Percentiles rank a stretch among this genome's conserved stretches.
Evolutionary conservation across 1,139 yeast genomes (phyloP).

Genomic region (Insectozyma bohioensis): DNA sequence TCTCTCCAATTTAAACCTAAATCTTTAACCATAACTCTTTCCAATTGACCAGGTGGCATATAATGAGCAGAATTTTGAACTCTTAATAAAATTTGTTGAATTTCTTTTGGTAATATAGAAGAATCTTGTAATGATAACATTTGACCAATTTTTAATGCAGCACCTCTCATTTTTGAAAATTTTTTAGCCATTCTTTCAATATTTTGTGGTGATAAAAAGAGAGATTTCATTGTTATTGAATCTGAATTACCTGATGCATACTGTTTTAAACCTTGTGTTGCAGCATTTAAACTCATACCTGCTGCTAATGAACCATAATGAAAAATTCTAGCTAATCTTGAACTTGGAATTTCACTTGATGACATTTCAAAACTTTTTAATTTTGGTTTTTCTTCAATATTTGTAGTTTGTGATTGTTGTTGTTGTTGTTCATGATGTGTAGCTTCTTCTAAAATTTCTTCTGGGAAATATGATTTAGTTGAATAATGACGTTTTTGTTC

Average conservation of each 20-base stretch:
- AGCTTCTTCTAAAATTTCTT: conserved; percentile 13
- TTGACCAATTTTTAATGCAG: conserved; percentile 95
- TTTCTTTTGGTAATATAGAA: conserved; percentile 77
- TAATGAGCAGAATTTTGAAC: conserved; percentile 95
- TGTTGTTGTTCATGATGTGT: neutral
- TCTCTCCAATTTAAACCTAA: conserved; percentile 80
- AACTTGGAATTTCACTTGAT: conserved; percentile 77
- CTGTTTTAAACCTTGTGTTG: conserved; percentile 74
- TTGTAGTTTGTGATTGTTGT: neutral
- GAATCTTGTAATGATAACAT: conserved; percentile 92
- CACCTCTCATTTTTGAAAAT: conserved; percentile 95
- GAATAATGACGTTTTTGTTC: conserved; percentile 15
- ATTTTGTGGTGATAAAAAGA: conserved; percentile 77
- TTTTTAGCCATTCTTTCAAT: conserved; percentile 86
- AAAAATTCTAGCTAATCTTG: conserved; percentile 80
- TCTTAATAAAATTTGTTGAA: conserved; percentile 74
- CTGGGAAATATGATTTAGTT: conserved; percentile 14
- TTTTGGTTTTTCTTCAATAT: conserved; percentile 37
- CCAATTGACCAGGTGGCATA: conserved; percentile 92
- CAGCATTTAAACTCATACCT: conserved; percentile 83
- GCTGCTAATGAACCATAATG: conserved; percentile 95
- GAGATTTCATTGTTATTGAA: conserved; percentile 52
- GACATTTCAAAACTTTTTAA: conserved; percentile 43
- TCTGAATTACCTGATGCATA: conserved; percentile 48
- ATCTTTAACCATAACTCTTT: conserved; percentile 68